Conservation (phyloP, 2,329 filamentous ascomycete species). For the Xylaria sp. region DNA sequence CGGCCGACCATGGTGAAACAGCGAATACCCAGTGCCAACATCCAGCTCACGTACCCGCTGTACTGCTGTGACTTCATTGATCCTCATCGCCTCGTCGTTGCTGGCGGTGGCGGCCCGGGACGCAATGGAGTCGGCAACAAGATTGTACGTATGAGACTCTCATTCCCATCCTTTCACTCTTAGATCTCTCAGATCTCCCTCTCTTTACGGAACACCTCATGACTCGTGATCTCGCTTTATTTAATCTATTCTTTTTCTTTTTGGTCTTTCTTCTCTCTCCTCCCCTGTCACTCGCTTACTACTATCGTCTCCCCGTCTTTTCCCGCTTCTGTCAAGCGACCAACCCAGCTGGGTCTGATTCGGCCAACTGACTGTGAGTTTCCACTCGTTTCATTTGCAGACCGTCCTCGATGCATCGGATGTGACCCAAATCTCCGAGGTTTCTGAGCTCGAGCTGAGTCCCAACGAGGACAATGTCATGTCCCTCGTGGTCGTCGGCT, state of each 20-base stretch:
- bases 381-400: slow-evolving; percentile 36
- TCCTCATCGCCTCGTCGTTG: slow-evolving; percentile 69
- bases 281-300: not conserved
- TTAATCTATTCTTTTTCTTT: not conserved
- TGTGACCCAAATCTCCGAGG: slow-evolving; percentile 57
- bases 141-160: slow-evolving; percentile 59
- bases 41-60: slow-evolving; percentile 73
- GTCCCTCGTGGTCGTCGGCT: slow-evolving; percentile 68
- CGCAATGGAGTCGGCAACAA: slow-evolving; percentile 80
- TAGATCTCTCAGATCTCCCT: not conserved
- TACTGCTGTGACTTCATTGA: slow-evolving; percentile 86
- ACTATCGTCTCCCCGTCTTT: not conserved
- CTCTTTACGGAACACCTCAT: not conserved
- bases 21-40: slow-evolving; percentile 48
- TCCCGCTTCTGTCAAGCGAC: not conserved
- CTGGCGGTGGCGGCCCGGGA: slow-evolving; percentile 79
- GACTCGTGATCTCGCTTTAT: not conserved
- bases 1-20: slow-evolving; percentile 30
- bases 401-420: slow-evolving; percentile 66
- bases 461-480: slow-evolving; percentile 85
- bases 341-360: not conserved
- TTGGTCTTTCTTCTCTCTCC: not conserved
- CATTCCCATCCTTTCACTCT: not conserved
- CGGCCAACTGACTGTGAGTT: slow-evolving; percentile 11
- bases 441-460: slow-evolving; percentile 70